These are phyloP conservation scores for Tephrocybe sp. DNA, from an alignment of 768 basidiomycete species.

Conservation along the genomic window DNA sequence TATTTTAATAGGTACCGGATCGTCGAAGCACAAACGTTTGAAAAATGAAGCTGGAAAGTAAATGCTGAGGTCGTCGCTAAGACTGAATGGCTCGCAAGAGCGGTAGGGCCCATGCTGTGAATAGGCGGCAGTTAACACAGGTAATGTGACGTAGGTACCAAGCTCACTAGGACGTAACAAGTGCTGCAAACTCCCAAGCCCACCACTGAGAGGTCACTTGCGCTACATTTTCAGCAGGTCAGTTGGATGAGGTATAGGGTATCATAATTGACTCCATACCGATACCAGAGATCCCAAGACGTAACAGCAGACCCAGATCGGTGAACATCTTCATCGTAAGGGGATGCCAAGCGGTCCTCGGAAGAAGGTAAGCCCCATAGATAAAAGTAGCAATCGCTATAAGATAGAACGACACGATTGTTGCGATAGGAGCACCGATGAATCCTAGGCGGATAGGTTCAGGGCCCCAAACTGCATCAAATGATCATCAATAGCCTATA, in stretches of 20 bases:
- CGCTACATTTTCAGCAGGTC: slow-evolving; percentile 27
- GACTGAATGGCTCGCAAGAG: slow-evolving; percentile 85
- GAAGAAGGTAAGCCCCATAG: slow-evolving; percentile 58
- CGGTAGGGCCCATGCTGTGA: slow-evolving; percentile 65
- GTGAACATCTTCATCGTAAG: slow-evolving; percentile 59
- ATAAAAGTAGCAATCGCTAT: slow-evolving; percentile 56
- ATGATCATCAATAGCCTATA: not conserved
- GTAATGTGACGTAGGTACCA: not conserved
- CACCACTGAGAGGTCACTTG: slow-evolving; percentile 93
- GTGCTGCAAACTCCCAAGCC: slow-evolving; percentile 85
- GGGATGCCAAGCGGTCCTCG: slow-evolving; percentile 80
- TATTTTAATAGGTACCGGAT: slow-evolving; percentile 56
- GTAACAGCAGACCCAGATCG: slow-evolving; percentile 59
- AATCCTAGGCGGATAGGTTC: slow-evolving; percentile 76
- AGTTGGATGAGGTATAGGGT: not conserved
- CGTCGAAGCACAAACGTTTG: slow-evolving; percentile 75
- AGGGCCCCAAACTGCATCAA: slow-evolving; percentile 73
- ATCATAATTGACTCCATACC: slow-evolving; percentile 32
- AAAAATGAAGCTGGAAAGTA: slow-evolving; percentile 79
- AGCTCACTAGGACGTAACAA: slow-evolving; percentile 44
- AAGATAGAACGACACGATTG: slow-evolving; percentile 80
- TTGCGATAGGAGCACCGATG: slow-evolving; percentile 87
- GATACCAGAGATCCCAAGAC: slow-evolving; percentile 80
- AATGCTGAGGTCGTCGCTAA: slow-evolving; percentile 68
- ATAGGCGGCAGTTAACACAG: not conserved